Evolutionary conservation across 1,139 yeast genomes (phyloP).

Genomic region (Yamadazyma songkhlaensis): DNA sequence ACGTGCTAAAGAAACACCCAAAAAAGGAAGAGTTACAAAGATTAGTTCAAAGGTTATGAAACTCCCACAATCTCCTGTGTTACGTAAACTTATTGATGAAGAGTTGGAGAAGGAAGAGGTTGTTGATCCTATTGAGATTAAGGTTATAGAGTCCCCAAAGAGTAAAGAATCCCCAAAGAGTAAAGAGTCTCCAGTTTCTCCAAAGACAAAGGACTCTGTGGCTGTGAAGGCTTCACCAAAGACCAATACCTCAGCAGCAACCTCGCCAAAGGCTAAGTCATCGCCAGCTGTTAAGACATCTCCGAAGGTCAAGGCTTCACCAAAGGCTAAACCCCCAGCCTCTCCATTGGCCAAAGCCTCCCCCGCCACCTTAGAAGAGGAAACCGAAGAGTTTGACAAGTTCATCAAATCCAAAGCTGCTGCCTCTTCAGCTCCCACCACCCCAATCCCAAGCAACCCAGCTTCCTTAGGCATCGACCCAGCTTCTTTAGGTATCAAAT

Average conservation of each 20-base stretch:
- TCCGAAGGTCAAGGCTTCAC: background rate
- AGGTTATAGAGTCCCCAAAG: too few relatives aligned
- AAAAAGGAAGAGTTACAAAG: background rate
- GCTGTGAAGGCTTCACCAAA: too few relatives aligned
- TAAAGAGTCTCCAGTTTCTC: too few relatives aligned
- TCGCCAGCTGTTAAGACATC: too few relatives aligned
- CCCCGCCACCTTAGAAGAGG: constrained; percentile 20
- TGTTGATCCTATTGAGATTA: too few relatives aligned
- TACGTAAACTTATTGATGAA: constrained; percentile 9
- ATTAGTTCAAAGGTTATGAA: constrained; percentile 1
- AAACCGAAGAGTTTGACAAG: constrained; percentile 22
- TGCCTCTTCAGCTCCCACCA: too few relatives aligned
- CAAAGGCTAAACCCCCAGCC: background rate
- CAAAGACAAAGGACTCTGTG: too few relatives aligned
- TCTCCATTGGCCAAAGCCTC: background rate
- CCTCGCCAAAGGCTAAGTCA: too few relatives aligned
- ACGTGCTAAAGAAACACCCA: background rate
- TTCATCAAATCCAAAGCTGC: constrained; percentile 9
- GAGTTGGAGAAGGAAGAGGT: background rate
- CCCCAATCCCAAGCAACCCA: too few relatives aligned
- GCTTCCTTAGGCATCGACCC: background rate
- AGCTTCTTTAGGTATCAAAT: constrained; percentile 22
- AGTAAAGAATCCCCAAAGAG: too few relatives aligned
- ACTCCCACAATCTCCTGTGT: constrained; percentile 1
- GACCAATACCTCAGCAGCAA: background rate